phyloP scores from a whole-genome alignment of 306 rosid genomes.

The Mimosa pudica region DNA sequence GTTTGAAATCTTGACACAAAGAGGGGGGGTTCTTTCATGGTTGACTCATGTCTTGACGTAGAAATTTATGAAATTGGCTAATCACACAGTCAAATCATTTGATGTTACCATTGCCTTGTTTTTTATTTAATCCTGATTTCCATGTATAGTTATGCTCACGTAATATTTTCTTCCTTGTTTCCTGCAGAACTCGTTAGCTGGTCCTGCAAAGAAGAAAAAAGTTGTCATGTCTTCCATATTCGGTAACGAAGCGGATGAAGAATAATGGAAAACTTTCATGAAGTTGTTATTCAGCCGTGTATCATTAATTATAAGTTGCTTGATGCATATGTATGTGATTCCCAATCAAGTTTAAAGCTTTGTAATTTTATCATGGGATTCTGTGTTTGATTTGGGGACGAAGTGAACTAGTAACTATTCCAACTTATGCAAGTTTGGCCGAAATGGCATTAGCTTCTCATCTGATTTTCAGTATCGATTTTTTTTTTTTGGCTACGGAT shows the following conservation, averaged over 20 bases:
- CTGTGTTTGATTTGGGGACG: neutral
- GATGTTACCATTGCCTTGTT: neutral
- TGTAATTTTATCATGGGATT: neutral
- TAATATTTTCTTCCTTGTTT: neutral
- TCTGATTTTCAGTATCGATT: neutral
- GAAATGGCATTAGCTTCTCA: neutral
- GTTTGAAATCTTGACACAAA: too few relatives aligned
- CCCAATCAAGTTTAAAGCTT: neutral
- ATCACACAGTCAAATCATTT: neutral
- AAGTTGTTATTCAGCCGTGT: neutral
- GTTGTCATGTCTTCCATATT: neutral
- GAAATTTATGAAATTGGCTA: neutral
- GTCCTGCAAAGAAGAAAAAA: slow-evolving; percentile 6
- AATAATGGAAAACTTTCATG: neutral
- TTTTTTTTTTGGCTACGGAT: too few relatives aligned
- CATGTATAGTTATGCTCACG: neutral
- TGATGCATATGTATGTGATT: neutral
- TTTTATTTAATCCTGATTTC: neutral
- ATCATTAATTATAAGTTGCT: neutral
- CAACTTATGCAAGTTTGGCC: neutral
- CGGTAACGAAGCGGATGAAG: slow-evolving; percentile 1
- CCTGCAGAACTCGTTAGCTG: neutral
- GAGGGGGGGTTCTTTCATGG: too few relatives aligned
- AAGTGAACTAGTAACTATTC: neutral
- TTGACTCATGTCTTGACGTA: neutral